Percentiles rank a stretch among this genome's conserved stretches.
These are phyloP conservation scores for Lichtheimia hyalospora DNA, from an alignment of 371 early-diverging fungal genomes.

Conservation along the genomic window DNA sequence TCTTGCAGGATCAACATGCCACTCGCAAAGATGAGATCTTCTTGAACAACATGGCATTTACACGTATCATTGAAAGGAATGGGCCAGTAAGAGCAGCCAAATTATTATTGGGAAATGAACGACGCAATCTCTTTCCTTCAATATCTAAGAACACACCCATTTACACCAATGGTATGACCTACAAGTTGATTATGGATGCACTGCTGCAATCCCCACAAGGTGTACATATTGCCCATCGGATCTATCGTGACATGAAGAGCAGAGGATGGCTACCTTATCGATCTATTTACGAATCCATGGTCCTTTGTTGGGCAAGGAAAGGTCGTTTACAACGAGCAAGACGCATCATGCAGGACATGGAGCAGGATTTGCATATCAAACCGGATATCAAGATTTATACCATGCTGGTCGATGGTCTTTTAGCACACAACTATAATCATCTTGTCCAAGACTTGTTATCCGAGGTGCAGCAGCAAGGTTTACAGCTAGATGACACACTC, in stretches of 20 bases:
- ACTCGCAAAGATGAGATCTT: constrained; percentile 26
- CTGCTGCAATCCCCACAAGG: constrained; percentile 5
- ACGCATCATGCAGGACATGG: constrained; percentile 24
- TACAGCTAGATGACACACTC: not conserved
- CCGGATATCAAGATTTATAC: constrained; percentile 25
- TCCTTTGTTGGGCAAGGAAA: constrained; percentile 20
- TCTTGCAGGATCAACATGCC: constrained; percentile 14
- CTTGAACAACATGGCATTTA: constrained; percentile 38
- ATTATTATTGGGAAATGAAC: constrained; percentile 21
- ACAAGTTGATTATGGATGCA: constrained; percentile 32
- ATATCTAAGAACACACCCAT: constrained; percentile 10
- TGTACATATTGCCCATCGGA: constrained; percentile 14
- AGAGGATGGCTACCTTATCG: constrained; percentile 25
- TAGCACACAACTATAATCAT: not conserved
- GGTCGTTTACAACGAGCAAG: constrained; percentile 31
- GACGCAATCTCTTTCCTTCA: constrained; percentile 16
- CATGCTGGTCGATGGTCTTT: constrained; percentile 28
- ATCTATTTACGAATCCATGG: constrained; percentile 23
- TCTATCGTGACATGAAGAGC: constrained; percentile 29
- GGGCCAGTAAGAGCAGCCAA: constrained; percentile 9
- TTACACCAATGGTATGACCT: constrained; percentile 27
- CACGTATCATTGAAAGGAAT: constrained; percentile 10
- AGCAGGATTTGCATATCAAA: constrained; percentile 18
- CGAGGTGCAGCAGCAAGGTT: constrained; percentile 3
- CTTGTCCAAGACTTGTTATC: too few relatives aligned